Evolutionary conservation across 192 early-diverging fungal genomes (phyloP), one percentile per base, ranked within the genome.

Genomic region (Umbelopsis isabellina): DNA sequence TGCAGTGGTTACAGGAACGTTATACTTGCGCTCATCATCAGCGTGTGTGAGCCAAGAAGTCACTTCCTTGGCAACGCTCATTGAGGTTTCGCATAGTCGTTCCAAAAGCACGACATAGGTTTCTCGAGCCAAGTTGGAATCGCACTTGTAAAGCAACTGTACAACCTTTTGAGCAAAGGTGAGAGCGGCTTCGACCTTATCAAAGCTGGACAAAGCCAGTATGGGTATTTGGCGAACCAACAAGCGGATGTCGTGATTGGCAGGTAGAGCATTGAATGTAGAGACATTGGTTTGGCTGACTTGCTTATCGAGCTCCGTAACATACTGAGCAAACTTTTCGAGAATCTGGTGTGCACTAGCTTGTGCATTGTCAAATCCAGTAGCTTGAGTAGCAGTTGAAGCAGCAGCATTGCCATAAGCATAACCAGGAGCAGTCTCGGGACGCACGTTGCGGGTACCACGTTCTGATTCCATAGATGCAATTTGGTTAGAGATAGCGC

Each of bases 11-110:
- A 93, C 93, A 11, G 90, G 85, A 2, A 97, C 93, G 68, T 94
- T 94, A 72, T 90, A 92, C 76, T 97, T 95, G 72, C 95, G 93
- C 79, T 97, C 97, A 72, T 99, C 98, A 66, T 96, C 94, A 3
- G 92, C 89, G 81, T 94, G 96, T 23, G 95, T 84, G 20, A 99
- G 78, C 98, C 98, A 99, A 37, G 87, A 87, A 12, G 87, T 91
- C 27, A 98, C 92, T 75, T 98, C 95, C 65, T 91, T 90, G 16
- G 84, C 86, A 9, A 94, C 90, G 37, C 88, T 88, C 52, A 84
- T 84, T 0, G 98, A 96, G 51, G 89, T 76, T 50, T 95, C 94
- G 70, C 95, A 97, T 35, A 99, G 81, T 11, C 89, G 85, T 67
- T 91, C 92, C 67, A 99, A 82, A 3, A 98, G 74, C 21, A 89